These are phyloP conservation scores for Colletotrichum caudatum DNA, from an alignment of 2,329 filamentous ascomycete species.

Conservation along the genomic window DNA sequence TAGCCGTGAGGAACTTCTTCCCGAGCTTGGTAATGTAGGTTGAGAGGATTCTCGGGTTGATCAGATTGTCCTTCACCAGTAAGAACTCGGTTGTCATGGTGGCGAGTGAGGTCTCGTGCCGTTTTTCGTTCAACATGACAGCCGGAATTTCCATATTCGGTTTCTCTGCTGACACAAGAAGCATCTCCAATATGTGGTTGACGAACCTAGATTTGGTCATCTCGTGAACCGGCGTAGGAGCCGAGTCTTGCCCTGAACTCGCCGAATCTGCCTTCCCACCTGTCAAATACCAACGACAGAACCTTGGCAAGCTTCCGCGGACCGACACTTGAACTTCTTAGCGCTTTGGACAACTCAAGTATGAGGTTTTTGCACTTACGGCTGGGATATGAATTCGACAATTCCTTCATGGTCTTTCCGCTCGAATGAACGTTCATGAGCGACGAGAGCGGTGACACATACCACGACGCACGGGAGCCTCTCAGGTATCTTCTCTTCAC, in stretches of 20 bases:
- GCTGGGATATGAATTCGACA: conserved; percentile 47
- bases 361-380: conserved; percentile 44
- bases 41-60: conserved; percentile 52
- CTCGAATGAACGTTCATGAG: conserved; percentile 44
- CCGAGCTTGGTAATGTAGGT: conserved; percentile 52
- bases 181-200: neutral
- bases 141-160: neutral
- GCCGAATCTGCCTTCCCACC: neutral
- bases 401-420: conserved; percentile 29
- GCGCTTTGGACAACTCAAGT: too few relatives aligned
- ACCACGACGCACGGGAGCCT: conserved; percentile 45
- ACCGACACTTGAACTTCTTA: conserved; percentile 45
- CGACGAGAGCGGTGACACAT: conserved; percentile 48
- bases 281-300: conserved; percentile 35
- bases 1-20: conserved; percentile 46
- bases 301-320: conserved; percentile 52
- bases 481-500: neutral
- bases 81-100: conserved; percentile 43
- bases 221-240: neutral
- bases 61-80: conserved; percentile 56
- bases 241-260: neutral
- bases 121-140: too few relatives aligned
- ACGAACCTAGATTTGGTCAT: neutral
- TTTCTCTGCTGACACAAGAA: too few relatives aligned
- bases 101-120: neutral